Evolutionary conservation across 2,329 filamentous ascomycete species (phyloP), one percentile per base, ranked within the genome.

Genomic region (Huntiella moniliformis): DNA sequence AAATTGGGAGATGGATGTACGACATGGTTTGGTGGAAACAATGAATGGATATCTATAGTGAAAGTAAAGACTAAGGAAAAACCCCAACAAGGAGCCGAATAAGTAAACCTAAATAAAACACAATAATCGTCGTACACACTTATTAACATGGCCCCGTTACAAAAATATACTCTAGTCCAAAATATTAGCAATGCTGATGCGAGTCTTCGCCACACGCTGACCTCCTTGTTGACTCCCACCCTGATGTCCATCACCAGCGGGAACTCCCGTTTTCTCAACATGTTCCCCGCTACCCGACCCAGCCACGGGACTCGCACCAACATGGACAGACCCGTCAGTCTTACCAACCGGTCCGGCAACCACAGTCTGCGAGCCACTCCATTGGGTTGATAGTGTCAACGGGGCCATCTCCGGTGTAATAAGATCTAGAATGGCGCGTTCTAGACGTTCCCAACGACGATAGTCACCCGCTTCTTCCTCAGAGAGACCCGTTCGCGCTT

Each of bases 361-460:
- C 7, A 42, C 28, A 17, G 40, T 31, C 40, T 42, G 40, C 15
- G 40, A 16, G 8, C 34, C 28, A 34, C 50, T 7, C 55, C 56
- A n/a, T 28, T 40, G 52, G 35, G 12, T 41, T 10, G 17, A 48
- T 17, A 46, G 34, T 16, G 38, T 46, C 31, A 41, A 44, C 4
- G 41, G 42, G 16, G 35, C 36, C 47, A 46, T 32, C 11, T 44
- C 47, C n/a, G 28, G 40, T 12, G 36, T 22, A 13, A 31, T 42
- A 11, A 50, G 37, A 13, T 50, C 35, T 6, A 39, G 5, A 17
- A 50, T 44, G 40, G 48, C 48, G 7, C 56, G 67, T 54, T 91
- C 79, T 11, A 93, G 65, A 51, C 73, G 71, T 16, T 75, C 73
- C 87, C 87, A 95, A 2, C 82, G 83, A 44, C 77, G 76, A 83